Evolutionary conservation across 257 asterid species (phyloP).

Genomic region (Petunia axillaris): DNA sequence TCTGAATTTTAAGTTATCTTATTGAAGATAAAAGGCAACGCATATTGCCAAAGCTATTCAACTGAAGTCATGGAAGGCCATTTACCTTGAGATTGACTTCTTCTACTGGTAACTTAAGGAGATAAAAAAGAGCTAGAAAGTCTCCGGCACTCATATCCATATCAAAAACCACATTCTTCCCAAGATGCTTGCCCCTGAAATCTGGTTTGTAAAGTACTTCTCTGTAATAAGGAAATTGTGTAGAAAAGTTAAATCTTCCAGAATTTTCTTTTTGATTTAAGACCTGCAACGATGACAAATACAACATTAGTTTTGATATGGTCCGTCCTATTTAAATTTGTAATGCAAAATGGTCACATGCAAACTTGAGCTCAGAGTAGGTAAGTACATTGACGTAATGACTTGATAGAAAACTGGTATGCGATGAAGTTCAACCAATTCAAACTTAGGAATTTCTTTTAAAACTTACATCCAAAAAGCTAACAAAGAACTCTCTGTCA

Average conservation of each 20-base stretch:
- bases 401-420: neutral
- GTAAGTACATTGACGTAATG: neutral
- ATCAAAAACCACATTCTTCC: conserved; percentile 75
- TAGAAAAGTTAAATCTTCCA: conserved; percentile 70
- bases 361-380: neutral
- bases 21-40: neutral
- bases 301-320: neutral
- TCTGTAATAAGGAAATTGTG: conserved; percentile 60
- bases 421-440: conserved; percentile 2
- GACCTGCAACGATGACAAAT: conserved; percentile 49
- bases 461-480: conserved; percentile 72
- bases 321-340: neutral
- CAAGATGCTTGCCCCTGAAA: conserved; percentile 49
- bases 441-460: neutral
- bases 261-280: conserved; percentile 54
- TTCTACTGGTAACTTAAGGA: conserved; percentile 74
- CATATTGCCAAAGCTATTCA: neutral
- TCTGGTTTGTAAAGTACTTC: conserved; percentile 62
- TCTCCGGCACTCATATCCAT: conserved; percentile 98
- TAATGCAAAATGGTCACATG: neutral
- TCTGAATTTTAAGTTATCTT: conserved; percentile 1
- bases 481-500: conserved; percentile 57
- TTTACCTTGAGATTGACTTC: conserved; percentile 72
- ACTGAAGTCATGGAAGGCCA: neutral
- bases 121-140: conserved; percentile 81